Evolutionary conservation across 1,284 basidiomycete genomes (phyloP).

Genomic region (Leccinum pachyderme): DNA sequence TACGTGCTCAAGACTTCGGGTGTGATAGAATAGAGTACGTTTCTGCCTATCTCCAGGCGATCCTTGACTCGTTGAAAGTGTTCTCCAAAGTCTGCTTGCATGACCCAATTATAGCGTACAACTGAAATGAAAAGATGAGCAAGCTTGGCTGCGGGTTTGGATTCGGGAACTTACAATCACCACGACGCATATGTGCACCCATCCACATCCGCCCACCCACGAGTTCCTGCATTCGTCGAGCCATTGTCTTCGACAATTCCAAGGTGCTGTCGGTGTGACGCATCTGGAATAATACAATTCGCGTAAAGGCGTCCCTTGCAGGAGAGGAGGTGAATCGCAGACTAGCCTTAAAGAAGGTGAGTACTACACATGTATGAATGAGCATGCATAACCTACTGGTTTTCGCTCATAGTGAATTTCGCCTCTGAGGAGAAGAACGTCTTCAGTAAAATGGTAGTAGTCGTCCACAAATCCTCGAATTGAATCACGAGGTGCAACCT

Average conservation of each 20-base stretch:
- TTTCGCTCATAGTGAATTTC: constrained; percentile 46
- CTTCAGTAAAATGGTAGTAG: constrained; percentile 33
- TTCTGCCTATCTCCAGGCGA: constrained; percentile 34
- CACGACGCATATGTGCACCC: constrained; percentile 47
- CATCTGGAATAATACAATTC: constrained; percentile 37
- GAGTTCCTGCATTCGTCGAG: constrained; percentile 35
- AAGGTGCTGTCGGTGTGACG: constrained; percentile 32
- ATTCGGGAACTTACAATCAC: constrained; percentile 37
- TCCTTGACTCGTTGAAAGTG: constrained; percentile 41
- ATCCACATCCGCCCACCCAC: constrained; percentile 44
- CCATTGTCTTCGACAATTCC: constrained; percentile 36
- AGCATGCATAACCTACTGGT: constrained; percentile 32
- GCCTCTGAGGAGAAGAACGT: constrained; percentile 43
- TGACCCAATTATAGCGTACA: constrained; percentile 38
- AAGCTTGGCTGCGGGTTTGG: constrained; percentile 18
- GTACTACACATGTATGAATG: constrained; percentile 13
- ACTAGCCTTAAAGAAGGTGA: constrained; percentile 37
- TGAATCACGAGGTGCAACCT: constrained; percentile 36
- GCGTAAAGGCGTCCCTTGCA: constrained; percentile 35
- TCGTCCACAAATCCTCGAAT: constrained; percentile 43
- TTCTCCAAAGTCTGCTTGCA: constrained; percentile 32
- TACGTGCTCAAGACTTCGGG: constrained; percentile 28
- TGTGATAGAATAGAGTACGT: constrained; percentile 26
- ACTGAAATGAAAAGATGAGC: constrained; percentile 24
- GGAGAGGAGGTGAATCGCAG: constrained; percentile 39